Percentiles rank a stretch among this genome's conserved stretches.
Evolutionary conservation across 176 grass and related monocot species (phyloP).

Genomic region (Areca catechu): DNA sequence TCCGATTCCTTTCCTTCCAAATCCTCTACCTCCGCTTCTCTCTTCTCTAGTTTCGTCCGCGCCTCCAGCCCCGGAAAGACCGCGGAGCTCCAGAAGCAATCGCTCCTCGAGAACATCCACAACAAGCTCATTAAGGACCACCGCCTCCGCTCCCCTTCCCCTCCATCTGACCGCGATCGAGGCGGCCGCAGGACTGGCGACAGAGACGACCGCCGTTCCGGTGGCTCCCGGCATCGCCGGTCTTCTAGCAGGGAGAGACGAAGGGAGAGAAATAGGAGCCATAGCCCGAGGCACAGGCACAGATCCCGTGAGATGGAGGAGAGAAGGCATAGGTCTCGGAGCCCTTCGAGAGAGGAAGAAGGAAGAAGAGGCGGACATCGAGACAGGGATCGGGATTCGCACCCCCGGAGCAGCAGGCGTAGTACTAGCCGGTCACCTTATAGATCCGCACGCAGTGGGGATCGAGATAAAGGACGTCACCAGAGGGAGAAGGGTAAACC

Average conservation of each 20-base stretch:
- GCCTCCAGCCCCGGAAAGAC: conserved; percentile 23
- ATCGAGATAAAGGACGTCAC: conserved; percentile 25
- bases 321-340: conserved; percentile 11
- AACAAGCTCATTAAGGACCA: conserved; percentile 17
- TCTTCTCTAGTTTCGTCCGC: conserved; percentile 72
- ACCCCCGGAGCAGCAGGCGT: conserved; percentile 2
- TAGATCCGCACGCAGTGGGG: conserved; percentile 18
- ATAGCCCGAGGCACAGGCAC: background rate
- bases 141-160: conserved; percentile 1
- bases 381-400: conserved; percentile 9
- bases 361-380: conserved; percentile 16
- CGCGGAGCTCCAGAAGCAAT: conserved; percentile 2
- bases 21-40: conserved; percentile 32
- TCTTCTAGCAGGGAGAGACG: conserved; percentile 6
- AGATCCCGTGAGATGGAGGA: conserved; percentile 1
- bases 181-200: conserved; percentile 17
- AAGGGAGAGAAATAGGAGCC: background rate
- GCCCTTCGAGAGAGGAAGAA: background rate
- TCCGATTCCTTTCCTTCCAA: conserved; percentile 31
- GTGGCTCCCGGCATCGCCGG: conserved; percentile 20
- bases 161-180: conserved; percentile 16
- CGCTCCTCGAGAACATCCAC: conserved; percentile 5
- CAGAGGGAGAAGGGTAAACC: background rate
- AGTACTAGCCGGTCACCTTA: conserved; percentile 21
- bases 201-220: conserved; percentile 11